Evolutionary conservation across 345 rosid species (phyloP).

Genomic region (Capsella bursapastoris): DNA sequence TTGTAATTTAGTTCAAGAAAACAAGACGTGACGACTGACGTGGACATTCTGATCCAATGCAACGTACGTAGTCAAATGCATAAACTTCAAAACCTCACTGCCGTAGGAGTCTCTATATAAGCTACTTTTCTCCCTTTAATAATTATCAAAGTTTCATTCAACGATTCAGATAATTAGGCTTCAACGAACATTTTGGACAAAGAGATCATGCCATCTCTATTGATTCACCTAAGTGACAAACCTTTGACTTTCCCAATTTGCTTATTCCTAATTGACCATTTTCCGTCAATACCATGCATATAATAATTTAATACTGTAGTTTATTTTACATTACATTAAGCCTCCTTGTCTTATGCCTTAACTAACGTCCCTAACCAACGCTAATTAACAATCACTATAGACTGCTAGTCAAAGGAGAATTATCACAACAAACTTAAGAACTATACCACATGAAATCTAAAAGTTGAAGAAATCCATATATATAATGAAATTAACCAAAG

Average conservation of each 20-base stretch:
- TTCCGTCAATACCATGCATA: constrained; percentile 19
- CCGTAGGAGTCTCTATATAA: not conserved
- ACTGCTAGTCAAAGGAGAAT: constrained; percentile 14
- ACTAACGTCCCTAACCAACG: constrained; percentile 46
- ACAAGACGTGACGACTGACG: not conserved
- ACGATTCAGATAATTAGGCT: not conserved
- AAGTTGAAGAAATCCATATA: not conserved
- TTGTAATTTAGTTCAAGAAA: constrained; percentile 2
- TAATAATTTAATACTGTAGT: not conserved
- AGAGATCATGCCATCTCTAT: constrained; percentile 6
- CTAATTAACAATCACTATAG: constrained; percentile 26
- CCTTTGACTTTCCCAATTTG: constrained; percentile 33
- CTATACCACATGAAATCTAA: not conserved
- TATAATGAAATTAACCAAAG: not conserved
- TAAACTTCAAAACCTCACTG: constrained; percentile 8
- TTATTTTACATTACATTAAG: not conserved
- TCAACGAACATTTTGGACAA: constrained; percentile 15
- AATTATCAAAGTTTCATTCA: not conserved
- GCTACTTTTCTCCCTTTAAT: not conserved
- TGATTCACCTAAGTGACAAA: not conserved
- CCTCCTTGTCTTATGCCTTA: constrained; percentile 51
- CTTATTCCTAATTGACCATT: constrained; percentile 21
- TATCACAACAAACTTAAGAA: constrained; percentile 1
- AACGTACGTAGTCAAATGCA: constrained; percentile 26
- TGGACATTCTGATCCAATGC: constrained; percentile 7